Conservation (phyloP, 768 basidiomycete genomes). For the Termitomyces sp. region DNA sequence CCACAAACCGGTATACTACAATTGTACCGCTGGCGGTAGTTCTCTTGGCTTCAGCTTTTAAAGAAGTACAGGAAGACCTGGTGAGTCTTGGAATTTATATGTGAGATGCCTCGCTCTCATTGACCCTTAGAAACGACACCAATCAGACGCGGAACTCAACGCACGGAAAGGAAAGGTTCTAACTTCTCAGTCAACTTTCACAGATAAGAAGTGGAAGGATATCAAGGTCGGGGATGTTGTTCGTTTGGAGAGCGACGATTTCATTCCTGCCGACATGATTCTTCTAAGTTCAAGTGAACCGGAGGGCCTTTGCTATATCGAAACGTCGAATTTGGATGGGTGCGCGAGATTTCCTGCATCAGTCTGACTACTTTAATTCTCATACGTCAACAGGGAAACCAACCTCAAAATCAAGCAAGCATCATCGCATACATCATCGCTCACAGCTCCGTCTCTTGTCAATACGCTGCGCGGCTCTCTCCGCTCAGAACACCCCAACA, state of each 20-base stretch:
- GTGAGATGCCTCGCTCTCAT: constrained; percentile 6
- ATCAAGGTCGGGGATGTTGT: constrained; percentile 90
- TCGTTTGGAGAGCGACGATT: constrained; percentile 85
- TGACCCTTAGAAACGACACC: constrained; percentile 80
- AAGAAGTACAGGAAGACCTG: constrained; percentile 92
- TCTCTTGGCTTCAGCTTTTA: constrained; percentile 89
- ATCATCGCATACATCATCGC: constrained; percentile 67
- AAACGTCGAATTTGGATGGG: constrained; percentile 98
- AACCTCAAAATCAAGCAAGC: constrained; percentile 99
- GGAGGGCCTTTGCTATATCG: constrained; percentile 95
- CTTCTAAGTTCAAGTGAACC: constrained; percentile 89
- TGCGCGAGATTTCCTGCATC: constrained; percentile 25
- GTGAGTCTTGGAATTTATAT: constrained; percentile 37
- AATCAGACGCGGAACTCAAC: constrained; percentile 90
- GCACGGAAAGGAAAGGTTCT: constrained; percentile 77
- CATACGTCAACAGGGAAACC: constrained; percentile 64
- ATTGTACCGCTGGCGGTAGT: constrained; percentile 88
- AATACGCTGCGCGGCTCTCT: constrained; percentile 73
- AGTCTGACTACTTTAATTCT: background rate
- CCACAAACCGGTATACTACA: constrained; percentile 92
- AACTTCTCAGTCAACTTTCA: constrained; percentile 55
- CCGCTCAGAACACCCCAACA: constrained; percentile 95
- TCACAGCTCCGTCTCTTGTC: constrained; percentile 76
- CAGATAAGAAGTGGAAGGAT: constrained; percentile 79
- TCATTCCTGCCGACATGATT: constrained; percentile 93